Evolutionary conservation across 495 filamentous ascomycete species (phyloP), one percentile per base, ranked within the genome.

Genomic region (Penicillium roqueforti): DNA sequence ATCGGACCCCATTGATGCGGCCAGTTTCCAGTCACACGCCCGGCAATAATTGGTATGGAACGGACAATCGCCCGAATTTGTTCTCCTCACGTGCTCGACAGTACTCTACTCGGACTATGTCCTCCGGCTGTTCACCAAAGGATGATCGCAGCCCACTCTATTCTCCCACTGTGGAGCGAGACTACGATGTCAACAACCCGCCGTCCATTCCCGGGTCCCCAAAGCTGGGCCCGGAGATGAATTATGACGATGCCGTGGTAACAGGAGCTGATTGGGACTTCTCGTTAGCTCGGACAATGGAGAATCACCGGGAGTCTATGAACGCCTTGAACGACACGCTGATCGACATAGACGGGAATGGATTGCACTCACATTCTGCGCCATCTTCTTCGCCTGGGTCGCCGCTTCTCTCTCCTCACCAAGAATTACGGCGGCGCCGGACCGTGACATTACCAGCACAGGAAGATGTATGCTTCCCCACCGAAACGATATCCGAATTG

Each of bases 151-250:
- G 65, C 44, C 61, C 60, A 19, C 39, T 63, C 4, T 69, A 58
- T 41, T 51, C 72, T 45, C 56, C 66, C 47, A 51, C 60, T 37
- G 47, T 62, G 62, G 59, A 72, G 57, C 69, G 73, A 36, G 71
- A 79, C 29, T 91, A 91, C 67, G 86, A 96, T 80, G 81, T 97
- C 54, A 98, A 98, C 62, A 95, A 96, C 61, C 93, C 93, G n/a
- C 93, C 93, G 1, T 97, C 93, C 0, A 83, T 96, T 18, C 93
- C 93, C 0, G 83, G 81, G 5, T 87, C 88, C 18, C 93, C 93
- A 0, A 72, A 73, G 44, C 26, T 83, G 54, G 79, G 81, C 50
- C 63, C 74, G 43, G 64, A 80, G 45, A 81, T 88, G 76, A 85
- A 78, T 51, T 95, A 84, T 63, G 87, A 89, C 42, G 91, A 95